phyloP scores from a whole-genome alignment of 108 stramenopile species.

The Licmophora abbreviata region DNA sequence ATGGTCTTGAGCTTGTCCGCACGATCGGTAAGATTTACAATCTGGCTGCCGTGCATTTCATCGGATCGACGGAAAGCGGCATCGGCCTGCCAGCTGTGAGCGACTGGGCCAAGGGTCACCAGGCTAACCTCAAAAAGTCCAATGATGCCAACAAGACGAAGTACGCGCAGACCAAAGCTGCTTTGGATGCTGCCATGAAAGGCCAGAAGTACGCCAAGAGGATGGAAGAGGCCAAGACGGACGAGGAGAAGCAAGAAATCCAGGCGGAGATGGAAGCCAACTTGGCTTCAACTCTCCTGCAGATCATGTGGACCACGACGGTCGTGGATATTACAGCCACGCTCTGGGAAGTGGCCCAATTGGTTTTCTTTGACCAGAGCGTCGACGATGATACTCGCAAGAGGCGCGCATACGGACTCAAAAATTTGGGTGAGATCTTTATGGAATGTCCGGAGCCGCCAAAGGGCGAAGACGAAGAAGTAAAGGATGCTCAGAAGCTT shows the following conservation, averaged over 20 bases:
- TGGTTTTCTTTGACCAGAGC: constrained; percentile 62
- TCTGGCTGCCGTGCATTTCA: constrained; percentile 47
- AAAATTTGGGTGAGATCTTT: constrained; percentile 51
- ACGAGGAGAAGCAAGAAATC: constrained; percentile 38
- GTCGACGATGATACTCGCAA: constrained; percentile 48
- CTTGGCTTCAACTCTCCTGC: constrained; percentile 23
- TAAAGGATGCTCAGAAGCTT: constrained; percentile 40
- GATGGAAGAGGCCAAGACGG: constrained; percentile 38
- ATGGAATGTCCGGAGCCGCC: constrained; percentile 36
- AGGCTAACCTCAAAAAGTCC: constrained; percentile 30
- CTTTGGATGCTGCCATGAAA: constrained; percentile 37
- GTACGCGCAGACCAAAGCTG: constrained; percentile 31
- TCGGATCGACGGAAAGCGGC: constrained; percentile 60
- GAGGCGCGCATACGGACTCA: constrained; percentile 45
- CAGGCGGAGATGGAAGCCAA: constrained; percentile 40
- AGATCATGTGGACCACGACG: constrained; percentile 59
- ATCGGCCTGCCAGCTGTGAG: constrained; percentile 62
- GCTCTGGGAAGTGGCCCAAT: constrained; percentile 54
- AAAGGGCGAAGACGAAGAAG: constrained; percentile 13
- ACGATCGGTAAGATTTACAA: constrained; percentile 55
- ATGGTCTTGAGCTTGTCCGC: constrained; percentile 53
- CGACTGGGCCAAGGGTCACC: constrained; percentile 53
- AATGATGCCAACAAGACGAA: constrained; percentile 29
- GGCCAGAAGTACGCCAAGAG: constrained; percentile 40
- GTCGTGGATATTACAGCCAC: constrained; percentile 63